phyloP scores from a whole-genome alignment of 306 rosid genomes.

The Vachellia pachyceras region DNA sequence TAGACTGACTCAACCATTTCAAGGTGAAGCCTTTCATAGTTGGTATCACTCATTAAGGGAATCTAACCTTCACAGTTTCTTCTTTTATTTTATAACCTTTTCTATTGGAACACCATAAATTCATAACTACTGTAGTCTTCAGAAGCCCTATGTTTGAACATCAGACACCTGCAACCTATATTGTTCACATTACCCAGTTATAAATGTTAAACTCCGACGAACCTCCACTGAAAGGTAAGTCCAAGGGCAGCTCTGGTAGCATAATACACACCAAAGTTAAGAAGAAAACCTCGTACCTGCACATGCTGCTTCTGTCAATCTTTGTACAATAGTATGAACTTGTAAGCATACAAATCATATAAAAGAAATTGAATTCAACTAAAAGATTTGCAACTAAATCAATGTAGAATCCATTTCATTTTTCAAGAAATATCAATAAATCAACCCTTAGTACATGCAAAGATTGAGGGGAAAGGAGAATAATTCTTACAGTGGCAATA shows the following conservation, averaged over 20 bases:
- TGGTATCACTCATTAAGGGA: slow-evolving; percentile 1
- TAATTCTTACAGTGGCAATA: slow-evolving; percentile 79
- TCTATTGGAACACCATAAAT: slow-evolving; percentile 2
- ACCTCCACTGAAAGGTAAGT: slow-evolving; percentile 95
- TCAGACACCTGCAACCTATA: neutral
- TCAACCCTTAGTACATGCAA: slow-evolving; percentile 12
- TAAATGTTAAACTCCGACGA: slow-evolving; percentile 44
- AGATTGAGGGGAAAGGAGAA: slow-evolving; percentile 29
- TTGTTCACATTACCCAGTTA: slow-evolving; percentile 25
- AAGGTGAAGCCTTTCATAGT: neutral
- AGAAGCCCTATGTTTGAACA: slow-evolving; percentile 30
- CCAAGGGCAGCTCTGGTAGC: slow-evolving; percentile 98
- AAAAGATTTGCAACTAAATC: slow-evolving; percentile 19
- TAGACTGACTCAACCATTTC: slow-evolving; percentile 15
- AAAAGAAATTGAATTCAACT: slow-evolving; percentile 13
- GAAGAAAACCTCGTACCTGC: slow-evolving; percentile 97
- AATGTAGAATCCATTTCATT: neutral
- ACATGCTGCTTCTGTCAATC: slow-evolving; percentile 41
- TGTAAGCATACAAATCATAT: slow-evolving; percentile 15
- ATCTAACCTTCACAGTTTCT: slow-evolving; percentile 21
- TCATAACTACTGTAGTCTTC: slow-evolving; percentile 14
- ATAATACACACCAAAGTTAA: slow-evolving; percentile 93
- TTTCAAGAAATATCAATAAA: neutral
- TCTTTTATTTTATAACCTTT: slow-evolving; percentile 23
- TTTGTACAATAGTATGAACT: slow-evolving; percentile 25